Percentiles rank a stretch among this genome's conserved stretches.
Evolutionary conservation across 495 filamentous ascomycete genomes (phyloP).

Genomic region (Parmelia sp.): DNA sequence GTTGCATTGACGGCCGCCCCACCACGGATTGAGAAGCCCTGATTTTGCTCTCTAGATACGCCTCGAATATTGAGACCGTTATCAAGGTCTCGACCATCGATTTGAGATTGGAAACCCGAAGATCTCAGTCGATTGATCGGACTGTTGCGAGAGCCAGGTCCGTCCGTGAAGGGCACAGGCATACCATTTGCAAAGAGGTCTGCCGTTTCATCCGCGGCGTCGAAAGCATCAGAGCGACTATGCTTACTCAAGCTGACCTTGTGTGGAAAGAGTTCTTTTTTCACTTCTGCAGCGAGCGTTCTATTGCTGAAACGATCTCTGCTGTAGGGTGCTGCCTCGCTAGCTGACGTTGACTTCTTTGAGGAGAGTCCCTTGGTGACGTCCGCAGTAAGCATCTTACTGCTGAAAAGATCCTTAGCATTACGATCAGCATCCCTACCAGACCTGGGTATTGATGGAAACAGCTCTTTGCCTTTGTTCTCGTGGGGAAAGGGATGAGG

Average conservation of each 20-base stretch:
- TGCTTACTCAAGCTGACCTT: constrained; percentile 50
- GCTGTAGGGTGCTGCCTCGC: neutral
- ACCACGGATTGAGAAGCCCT: constrained; percentile 63
- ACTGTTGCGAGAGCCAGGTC: constrained; percentile 32
- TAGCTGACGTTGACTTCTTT: constrained; percentile 18
- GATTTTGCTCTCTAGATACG: constrained; percentile 44
- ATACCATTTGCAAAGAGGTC: constrained; percentile 51
- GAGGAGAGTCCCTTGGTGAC: constrained; percentile 41
- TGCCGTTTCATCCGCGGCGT: constrained; percentile 56
- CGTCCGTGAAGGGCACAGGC: constrained; percentile 47
- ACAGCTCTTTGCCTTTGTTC: constrained; percentile 44
- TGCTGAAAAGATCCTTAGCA: constrained; percentile 5
- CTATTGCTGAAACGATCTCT: constrained; percentile 37
- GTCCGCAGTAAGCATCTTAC: neutral
- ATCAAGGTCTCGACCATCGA: constrained; percentile 6
- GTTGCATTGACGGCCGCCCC: constrained; percentile 28
- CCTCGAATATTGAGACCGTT: constrained; percentile 58
- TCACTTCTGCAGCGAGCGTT: constrained; percentile 39
- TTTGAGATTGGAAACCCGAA: constrained; percentile 29
- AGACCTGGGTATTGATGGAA: constrained; percentile 30
- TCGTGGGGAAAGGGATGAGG: constrained; percentile 25
- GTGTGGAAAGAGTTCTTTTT: constrained; percentile 66
- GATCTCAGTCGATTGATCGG: constrained; percentile 32
- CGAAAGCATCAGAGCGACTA: constrained; percentile 58
- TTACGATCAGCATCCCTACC: neutral